These are phyloP conservation scores for Ormosia emarginata DNA, from an alignment of 306 rosid species.

Conservation along the genomic window DNA sequence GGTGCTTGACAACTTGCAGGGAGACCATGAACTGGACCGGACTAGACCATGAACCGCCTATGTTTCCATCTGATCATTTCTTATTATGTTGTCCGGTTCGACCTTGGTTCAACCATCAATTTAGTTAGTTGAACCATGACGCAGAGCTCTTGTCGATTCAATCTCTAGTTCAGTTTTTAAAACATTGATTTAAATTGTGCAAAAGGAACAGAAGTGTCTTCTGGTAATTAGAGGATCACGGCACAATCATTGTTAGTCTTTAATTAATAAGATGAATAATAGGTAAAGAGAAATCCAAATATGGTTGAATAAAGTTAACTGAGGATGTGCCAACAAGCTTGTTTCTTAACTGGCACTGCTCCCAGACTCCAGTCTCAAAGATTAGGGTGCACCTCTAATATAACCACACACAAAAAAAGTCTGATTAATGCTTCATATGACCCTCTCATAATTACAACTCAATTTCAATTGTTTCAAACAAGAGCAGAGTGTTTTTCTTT, in stretches of 20 bases:
- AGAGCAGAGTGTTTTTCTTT: neutral
- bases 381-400: too few species aligned
- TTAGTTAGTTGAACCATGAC: too few species aligned
- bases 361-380: too few species aligned
- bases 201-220: neutral
- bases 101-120: too few species aligned
- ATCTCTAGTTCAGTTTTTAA: too few species aligned
- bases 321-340: neutral
- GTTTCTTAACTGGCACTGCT: neutral
- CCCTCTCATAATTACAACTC: too few species aligned
- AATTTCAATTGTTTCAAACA: neutral
- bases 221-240: neutral
- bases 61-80: too few species aligned
- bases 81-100: too few species aligned
- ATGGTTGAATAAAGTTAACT: neutral
- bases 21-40: neutral
- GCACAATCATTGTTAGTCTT: neutral
- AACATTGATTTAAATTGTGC: neutral
- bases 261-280: neutral
- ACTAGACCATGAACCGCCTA: too few species aligned
- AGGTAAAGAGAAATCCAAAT: neutral
- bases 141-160: too few species aligned
- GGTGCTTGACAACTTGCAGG: neutral
- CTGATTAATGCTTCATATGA: too few species aligned
- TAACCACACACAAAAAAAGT: too few species aligned